Conservation (phyloP, 2,329 filamentous ascomycete genomes). For the Penicillium sclerotiorum region DNA sequence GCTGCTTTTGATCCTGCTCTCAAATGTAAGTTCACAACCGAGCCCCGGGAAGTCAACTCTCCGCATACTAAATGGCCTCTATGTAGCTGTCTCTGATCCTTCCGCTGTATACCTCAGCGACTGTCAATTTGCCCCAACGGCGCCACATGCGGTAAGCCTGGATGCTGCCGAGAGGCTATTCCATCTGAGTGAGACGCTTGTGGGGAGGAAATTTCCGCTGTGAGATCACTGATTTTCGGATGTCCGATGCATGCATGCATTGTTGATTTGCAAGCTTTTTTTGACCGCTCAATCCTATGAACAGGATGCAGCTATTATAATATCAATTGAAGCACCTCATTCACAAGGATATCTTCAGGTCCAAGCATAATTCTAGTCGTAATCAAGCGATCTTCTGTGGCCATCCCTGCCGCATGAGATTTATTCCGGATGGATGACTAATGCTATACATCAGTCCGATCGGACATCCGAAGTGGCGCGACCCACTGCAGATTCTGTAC, state of each 20-base stretch:
- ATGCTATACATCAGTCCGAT: conserved; percentile 18
- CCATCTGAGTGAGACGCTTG: conserved; percentile 42
- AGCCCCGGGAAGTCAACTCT: not conserved
- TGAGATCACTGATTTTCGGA: conserved; percentile 10
- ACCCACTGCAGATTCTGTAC: conserved; percentile 13
- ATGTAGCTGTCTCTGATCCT: conserved; percentile 13
- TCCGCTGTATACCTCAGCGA: conserved; percentile 36
- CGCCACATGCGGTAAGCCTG: conserved; percentile 38
- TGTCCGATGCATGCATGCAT: conserved; percentile 2
- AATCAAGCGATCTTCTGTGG: no score
- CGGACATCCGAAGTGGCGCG: conserved; percentile 22
- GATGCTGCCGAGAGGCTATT: conserved; percentile 43
- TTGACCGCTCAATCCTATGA: no score
- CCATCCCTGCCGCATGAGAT: not conserved
- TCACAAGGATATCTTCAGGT: no score
- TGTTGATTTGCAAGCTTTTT: no score
- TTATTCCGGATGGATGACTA: conserved; percentile 7
- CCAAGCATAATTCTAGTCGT: no score
- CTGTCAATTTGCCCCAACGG: conserved; percentile 33
- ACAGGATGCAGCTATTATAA: no score
- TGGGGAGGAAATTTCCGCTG: conserved; percentile 39
- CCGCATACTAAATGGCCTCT: no score
- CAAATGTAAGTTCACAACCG: conserved; percentile 19
- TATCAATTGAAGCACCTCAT: no score
- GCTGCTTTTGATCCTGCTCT: conserved; percentile 50